phyloP scores from a whole-genome alignment of 148 eudicot species.

The Rhododendron mucronatum region DNA sequence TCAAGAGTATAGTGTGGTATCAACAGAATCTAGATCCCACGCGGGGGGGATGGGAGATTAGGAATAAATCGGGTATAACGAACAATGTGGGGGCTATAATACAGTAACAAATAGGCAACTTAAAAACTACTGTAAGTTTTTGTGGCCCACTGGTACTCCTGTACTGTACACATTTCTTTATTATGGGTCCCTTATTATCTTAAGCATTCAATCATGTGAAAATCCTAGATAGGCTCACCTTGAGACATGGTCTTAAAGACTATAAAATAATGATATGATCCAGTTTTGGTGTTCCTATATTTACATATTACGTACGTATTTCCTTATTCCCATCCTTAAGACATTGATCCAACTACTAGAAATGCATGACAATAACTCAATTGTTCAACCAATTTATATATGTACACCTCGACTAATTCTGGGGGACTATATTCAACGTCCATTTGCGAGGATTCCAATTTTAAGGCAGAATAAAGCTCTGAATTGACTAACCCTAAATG shows the following conservation, averaged over 20 bases:
- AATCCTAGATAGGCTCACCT: background rate
- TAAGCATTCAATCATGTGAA: background rate
- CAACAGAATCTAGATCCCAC: background rate
- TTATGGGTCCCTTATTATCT: background rate
- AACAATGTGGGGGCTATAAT: background rate
- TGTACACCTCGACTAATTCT: no score
- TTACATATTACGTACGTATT: background rate
- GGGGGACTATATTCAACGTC: accelerated
- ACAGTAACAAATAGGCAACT: background rate
- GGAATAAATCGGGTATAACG: background rate
- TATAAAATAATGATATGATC: background rate
- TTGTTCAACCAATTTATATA: no score
- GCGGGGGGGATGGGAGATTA: background rate
- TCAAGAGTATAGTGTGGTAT: background rate
- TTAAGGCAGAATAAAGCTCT: background rate
- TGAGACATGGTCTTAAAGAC: background rate
- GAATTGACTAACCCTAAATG: no score
- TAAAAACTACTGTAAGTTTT: background rate
- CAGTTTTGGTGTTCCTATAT: background rate
- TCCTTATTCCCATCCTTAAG: background rate
- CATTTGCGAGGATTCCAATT: background rate
- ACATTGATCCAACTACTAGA: background rate
- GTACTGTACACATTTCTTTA: background rate
- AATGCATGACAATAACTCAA: background rate
- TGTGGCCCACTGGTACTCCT: background rate